Evolutionary conservation across 108 stramenopile genomes (phyloP), one percentile per base, ranked within the genome.

Genomic region (Nitzschia sp.): DNA sequence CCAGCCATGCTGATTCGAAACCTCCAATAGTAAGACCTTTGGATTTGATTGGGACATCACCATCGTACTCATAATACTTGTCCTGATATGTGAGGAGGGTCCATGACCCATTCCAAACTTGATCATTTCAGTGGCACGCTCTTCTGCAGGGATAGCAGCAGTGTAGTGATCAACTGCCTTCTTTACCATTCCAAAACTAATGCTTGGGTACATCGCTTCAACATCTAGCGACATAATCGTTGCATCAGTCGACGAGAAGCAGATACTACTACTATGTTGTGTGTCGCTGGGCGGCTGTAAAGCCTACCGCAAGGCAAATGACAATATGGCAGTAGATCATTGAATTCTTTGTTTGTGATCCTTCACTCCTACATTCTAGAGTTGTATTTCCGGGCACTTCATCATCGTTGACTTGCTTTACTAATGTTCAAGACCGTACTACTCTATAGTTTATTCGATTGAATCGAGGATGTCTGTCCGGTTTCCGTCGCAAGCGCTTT

Each of bases 21-120:
- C 53, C 53, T 54, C 53, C n/a, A n/a, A n/a, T n/a, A n/a, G n/a
- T n/a, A n/a, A 18, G 24, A 54, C 53, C 53, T 54, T 54, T 54
- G 23, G 19, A 21, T 24, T 54, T n/a, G 53, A 24, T 18, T 54
- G 53, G 19, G 6, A 24, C 6, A 25, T 54, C 24, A 25, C 23
- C 53, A n/a, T 54, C 24, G 18, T 54, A 54, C 18, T 54, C 23
- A n/a, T 18, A 54, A n/a, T 18, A 54, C 53, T 54, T 54, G 18
- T 25, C 53, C 8, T 25, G 23, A 18, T 15, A 54, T 6, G 24
- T 54, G 53, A 54, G 24, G 6, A 24, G 24, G 24, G 53, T 13
- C n/a, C n/a, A n/a, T 54, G 53, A n/a, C 24, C 24, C 53, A 54
- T 13, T 24, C 53, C 53, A 25, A 54, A 54, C 24, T 54, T 42